Evolutionary conservation across 73 alveolate species (phyloP).

Genomic region (Uronychia setigera): DNA sequence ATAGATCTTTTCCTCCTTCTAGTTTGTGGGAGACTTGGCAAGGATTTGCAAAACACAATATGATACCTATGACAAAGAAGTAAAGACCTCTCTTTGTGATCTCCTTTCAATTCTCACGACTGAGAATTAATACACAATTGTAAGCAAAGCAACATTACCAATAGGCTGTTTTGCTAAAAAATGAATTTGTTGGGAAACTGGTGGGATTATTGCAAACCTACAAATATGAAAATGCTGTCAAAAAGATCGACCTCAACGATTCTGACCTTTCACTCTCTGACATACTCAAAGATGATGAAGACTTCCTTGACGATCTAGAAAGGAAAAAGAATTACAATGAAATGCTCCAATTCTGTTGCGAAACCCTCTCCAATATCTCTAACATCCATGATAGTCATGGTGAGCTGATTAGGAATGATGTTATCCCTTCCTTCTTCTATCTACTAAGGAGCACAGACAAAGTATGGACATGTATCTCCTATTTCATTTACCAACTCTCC

Average conservation of each 20-base stretch:
- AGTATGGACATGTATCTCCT: background rate
- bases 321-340: constrained; percentile 5
- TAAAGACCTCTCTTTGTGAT: background rate
- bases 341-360: background rate
- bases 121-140: background rate
- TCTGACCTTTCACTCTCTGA: background rate
- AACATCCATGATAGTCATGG: background rate
- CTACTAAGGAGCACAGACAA: background rate
- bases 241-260: background rate
- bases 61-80: background rate
- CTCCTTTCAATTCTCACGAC: background rate
- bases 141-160: background rate
- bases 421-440: background rate
- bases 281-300: background rate
- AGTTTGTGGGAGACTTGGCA: background rate
- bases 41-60: background rate
- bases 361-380: constrained; percentile 34
- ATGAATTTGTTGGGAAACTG: background rate
- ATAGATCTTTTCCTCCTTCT: background rate
- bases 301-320: constrained; percentile 38
- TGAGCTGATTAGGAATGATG: background rate
- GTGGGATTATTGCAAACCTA: background rate
- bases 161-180: constrained; percentile 5
- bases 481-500: background rate
- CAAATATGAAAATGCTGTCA: background rate